These are phyloP conservation scores for Bacidia gigantensis DNA, from an alignment of 495 filamentous ascomycete genomes.

Conservation along the genomic window DNA sequence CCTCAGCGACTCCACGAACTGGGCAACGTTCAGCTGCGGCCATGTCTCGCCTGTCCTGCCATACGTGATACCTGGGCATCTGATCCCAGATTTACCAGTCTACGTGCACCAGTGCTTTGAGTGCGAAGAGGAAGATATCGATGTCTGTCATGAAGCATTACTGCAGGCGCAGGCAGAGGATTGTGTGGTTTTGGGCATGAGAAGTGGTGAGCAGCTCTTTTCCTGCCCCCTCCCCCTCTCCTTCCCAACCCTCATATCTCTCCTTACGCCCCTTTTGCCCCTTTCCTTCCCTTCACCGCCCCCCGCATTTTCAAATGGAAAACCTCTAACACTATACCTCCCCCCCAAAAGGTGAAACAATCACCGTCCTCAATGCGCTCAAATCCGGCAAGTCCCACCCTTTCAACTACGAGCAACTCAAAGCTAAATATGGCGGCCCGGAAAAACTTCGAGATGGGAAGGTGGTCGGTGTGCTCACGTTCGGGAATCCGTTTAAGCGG, in stretches of 20 bases:
- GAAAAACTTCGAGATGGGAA: background rate
- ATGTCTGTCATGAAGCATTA: background rate
- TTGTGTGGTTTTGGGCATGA: background rate
- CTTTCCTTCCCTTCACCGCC: too few relatives aligned
- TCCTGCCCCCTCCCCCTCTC: too few relatives aligned
- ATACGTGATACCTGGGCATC: background rate
- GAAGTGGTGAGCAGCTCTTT: too few relatives aligned
- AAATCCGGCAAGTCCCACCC: background rate
- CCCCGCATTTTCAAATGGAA: too few relatives aligned
- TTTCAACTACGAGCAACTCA: background rate
- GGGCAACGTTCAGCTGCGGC: background rate
- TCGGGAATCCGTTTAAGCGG: background rate
- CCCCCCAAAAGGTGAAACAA: background rate
- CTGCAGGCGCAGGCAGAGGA: background rate
- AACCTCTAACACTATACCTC: too few relatives aligned
- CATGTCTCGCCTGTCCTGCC: background rate
- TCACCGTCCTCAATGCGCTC: background rate
- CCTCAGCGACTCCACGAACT: background rate
- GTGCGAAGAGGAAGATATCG: background rate
- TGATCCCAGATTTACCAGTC: background rate
- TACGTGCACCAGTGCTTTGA: background rate
- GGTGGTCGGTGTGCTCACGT: background rate
- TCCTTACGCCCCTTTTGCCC: too few relatives aligned
- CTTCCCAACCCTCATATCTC: too few relatives aligned
- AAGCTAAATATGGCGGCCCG: background rate